phyloP scores from a whole-genome alignment of 805 yeast species.

The Metschnikowia lachancei region DNA sequence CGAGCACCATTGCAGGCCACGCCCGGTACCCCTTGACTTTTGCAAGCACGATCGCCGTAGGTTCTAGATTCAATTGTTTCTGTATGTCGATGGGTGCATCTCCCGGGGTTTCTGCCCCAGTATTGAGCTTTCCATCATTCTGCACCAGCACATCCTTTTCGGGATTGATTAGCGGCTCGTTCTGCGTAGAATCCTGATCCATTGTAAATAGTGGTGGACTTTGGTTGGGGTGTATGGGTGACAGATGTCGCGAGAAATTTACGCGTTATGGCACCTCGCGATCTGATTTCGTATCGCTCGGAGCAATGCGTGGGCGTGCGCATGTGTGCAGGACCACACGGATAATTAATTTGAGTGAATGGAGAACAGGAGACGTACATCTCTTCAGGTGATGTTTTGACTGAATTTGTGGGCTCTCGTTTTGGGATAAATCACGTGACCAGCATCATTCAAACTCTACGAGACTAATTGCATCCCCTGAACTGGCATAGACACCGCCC shows the following conservation, averaged over 20 bases:
- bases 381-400: no score
- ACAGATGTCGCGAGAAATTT: no score
- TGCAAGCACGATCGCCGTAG: conserved; percentile 48
- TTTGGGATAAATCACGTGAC: conserved; percentile 1
- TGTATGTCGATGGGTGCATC: conserved; percentile 10
- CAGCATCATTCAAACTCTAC: background rate
- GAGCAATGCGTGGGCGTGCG: no score
- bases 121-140: background rate
- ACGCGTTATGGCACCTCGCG: no score
- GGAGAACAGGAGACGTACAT: no score
- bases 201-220: background rate
- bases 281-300: no score
- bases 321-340: no score
- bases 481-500: conserved; percentile 3
- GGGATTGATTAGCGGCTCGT: background rate
- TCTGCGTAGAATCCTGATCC: background rate
- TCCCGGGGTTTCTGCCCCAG: background rate
- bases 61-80: conserved; percentile 16
- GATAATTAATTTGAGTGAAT: no score
- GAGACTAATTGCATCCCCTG: background rate
- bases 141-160: background rate
- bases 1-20: conserved; percentile 86
- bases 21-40: conserved; percentile 85
- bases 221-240: no score
- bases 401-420: no score